Conservation (phyloP, 1,139 yeast genomes). For the Hyphopichia wangnamkhiaoensis region DNA sequence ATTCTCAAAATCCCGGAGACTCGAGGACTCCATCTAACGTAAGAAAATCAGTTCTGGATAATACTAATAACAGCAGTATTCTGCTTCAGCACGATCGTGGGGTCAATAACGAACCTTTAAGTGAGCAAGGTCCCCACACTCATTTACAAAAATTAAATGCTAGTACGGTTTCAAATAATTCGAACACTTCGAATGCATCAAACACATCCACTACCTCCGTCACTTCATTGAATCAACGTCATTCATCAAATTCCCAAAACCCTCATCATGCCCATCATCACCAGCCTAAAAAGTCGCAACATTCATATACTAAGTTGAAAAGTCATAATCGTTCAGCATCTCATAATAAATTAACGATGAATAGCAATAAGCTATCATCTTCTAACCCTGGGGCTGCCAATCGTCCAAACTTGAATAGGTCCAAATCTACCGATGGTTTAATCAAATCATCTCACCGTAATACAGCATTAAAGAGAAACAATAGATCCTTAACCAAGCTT, state of each 20-base stretch:
- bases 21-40: too few relatives aligned
- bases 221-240: too few relatives aligned
- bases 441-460: constrained; percentile 21
- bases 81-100: background rate
- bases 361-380: constrained; percentile 18
- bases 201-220: background rate
- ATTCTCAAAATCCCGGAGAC: too few relatives aligned
- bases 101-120: too few relatives aligned
- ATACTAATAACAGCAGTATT: background rate
- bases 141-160: background rate
- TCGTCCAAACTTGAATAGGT: constrained; percentile 39
- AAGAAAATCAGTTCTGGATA: background rate
- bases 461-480: constrained; percentile 34
- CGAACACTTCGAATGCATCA: background rate
- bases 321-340: constrained; percentile 35
- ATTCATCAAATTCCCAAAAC: background rate
- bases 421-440: constrained; percentile 47
- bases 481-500: constrained; percentile 39
- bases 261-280: background rate
- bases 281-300: background rate
- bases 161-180: background rate
- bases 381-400: constrained; percentile 11
- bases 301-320: constrained; percentile 12
- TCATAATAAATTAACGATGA: constrained; percentile 25
- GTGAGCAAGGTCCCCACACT: too few relatives aligned